Evolutionary conservation across 106 monocot genomes (phyloP), one percentile per base, ranked within the genome.

Genomic region (Triglochin maritima): DNA sequence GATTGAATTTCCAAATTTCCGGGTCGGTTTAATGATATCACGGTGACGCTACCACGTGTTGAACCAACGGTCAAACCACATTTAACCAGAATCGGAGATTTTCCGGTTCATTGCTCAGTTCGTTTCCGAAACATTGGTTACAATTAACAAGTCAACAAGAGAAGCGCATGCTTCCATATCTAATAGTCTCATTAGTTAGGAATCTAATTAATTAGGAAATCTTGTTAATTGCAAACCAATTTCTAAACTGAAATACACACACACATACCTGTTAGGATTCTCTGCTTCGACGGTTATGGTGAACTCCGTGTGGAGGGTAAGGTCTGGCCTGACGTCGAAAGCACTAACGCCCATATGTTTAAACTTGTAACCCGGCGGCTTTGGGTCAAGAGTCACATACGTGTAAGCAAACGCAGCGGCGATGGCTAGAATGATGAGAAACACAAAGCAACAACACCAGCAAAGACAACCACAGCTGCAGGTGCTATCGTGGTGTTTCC

Each of bases 351-450:
- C 69, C 68, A 89, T 59, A 75, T 69, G 53, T 5, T 65, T 46
- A 17, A 89, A 62, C 13, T 60, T 73, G 80, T 89, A 89, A 12
- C 70, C 73, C 4, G 85, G 89, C 10, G 69, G 17, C 66, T 85
- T 69, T n/a, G 85, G 85, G 57, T 82, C 66, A 68, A 80, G 60
- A 64, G 67, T 6, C 49, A 74, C 9, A 65, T 57, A 65, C n/a
- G 78, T 12, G 67, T 78, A 85, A 61, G 53, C 69, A 43, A 70
- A 13, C 47, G 53, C 43, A 58, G 44, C 78, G 14, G 45, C 71
- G 46, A 75, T 0, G 63, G 47, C 11, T 47, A 79, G 3, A 63
- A 83, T 2, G 75, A 81, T 17, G 64, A 85, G 47, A 46, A 85
- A 41, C 42, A 89, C 75, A 66, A 75, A 72, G 76, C 49, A 66